Conservation (phyloP, 2,329 filamentous ascomycete genomes). For the Phyllosticta citrichinensis region DNA sequence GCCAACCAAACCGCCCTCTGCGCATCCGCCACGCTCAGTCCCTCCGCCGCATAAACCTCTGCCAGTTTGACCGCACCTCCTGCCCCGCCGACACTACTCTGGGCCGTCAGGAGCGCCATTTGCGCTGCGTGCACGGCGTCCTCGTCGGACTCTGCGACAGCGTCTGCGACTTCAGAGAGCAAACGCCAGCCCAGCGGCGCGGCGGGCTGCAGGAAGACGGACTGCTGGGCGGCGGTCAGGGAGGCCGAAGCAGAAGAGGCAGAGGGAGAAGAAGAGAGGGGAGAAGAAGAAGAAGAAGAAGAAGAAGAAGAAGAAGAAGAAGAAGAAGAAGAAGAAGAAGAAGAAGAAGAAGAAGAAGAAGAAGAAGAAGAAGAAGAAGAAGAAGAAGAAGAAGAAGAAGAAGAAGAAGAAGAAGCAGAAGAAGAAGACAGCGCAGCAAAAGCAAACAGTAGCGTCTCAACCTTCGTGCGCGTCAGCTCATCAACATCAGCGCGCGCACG, state of each 20-base stretch:
- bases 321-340: neutral
- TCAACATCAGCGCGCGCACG: slow-evolving; percentile 57
- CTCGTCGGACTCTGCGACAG: neutral
- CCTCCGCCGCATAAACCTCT: slow-evolving; percentile 63
- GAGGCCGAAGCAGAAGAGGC: slow-evolving; percentile 17
- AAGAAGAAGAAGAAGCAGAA: neutral
- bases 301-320: slow-evolving; percentile 25
- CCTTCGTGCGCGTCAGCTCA: slow-evolving; percentile 53
- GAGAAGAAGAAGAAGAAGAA: slow-evolving; percentile 17
- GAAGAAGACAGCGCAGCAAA: slow-evolving; percentile 50
- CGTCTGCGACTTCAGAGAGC: slow-evolving; percentile 42
- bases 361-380: neutral
- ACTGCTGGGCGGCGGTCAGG: slow-evolving; percentile 57
- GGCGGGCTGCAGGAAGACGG: slow-evolving; percentile 72
- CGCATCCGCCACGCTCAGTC: slow-evolving; percentile 56
- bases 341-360: neutral
- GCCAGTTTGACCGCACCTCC: slow-evolving; percentile 57
- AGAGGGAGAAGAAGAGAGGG: neutral
- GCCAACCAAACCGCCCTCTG: slow-evolving; percentile 70
- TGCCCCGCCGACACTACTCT: slow-evolving; percentile 58
- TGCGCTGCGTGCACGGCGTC: slow-evolving; percentile 47
- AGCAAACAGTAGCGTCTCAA: slow-evolving; percentile 66
- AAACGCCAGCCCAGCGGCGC: slow-evolving; percentile 73
- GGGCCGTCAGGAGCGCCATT: slow-evolving; percentile 74
- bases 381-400: neutral